Evolutionary conservation across 176 grass and related monocot species (phyloP).

Genomic region (Triticum turgidum): DNA sequence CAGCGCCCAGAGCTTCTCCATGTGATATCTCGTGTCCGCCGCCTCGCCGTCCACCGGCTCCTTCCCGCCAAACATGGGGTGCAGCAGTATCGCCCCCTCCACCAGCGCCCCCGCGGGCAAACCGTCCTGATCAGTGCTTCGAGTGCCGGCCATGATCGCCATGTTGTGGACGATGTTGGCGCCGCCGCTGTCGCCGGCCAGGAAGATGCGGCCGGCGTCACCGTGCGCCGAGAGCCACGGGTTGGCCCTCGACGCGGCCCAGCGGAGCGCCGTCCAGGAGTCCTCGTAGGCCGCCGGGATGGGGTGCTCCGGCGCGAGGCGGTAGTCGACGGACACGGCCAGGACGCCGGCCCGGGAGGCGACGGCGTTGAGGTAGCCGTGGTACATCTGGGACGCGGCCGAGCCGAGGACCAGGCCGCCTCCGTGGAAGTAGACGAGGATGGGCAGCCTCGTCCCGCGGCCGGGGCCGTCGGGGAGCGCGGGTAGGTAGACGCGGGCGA

Average conservation of each 20-base stretch:
- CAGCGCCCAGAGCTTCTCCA: slow-evolving; percentile 30
- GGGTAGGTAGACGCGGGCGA: neutral
- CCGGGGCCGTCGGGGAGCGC: neutral
- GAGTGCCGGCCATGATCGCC: neutral
- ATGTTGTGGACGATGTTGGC: neutral
- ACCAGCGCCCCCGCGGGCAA: neutral
- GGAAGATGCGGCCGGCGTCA: neutral
- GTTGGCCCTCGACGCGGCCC: neutral
- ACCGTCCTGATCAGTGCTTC: neutral
- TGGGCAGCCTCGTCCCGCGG: neutral
- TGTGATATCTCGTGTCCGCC: neutral
- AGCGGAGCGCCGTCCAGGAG: slow-evolving; percentile 25
- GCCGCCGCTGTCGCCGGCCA: neutral
- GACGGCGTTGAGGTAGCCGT: neutral
- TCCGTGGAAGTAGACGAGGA: neutral
- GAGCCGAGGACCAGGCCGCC: neutral
- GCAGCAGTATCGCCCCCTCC: slow-evolving; percentile 38
- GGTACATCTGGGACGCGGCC: neutral
- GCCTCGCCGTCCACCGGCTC: slow-evolving; percentile 18
- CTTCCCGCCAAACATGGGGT: slow-evolving; percentile 50
- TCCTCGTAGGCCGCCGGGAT: slow-evolving; percentile 51
- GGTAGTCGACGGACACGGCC: slow-evolving; percentile 53
- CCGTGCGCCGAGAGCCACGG: neutral
- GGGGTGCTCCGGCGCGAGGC: slow-evolving; percentile 58
- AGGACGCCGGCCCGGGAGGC: neutral